phyloP scores from a whole-genome alignment of 2,329 filamentous ascomycete species.

The Aschersonia sp. region DNA sequence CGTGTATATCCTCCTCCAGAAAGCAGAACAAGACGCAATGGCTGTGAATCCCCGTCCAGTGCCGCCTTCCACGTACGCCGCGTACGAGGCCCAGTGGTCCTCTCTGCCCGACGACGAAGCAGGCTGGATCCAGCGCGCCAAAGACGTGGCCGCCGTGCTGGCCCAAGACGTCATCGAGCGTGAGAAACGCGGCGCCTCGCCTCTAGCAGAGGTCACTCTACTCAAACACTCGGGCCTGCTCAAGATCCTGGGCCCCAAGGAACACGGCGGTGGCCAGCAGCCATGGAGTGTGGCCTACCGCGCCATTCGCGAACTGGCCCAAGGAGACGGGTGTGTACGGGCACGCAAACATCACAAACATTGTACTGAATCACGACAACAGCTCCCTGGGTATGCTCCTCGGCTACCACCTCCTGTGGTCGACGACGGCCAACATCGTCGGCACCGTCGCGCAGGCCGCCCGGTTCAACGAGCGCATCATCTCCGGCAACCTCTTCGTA shows the following conservation, averaged over 20 bases:
- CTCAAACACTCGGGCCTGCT: slow-evolving; percentile 26
- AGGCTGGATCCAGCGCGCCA: slow-evolving; percentile 22
- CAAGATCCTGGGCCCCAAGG: slow-evolving; percentile 21
- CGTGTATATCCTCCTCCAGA: no score
- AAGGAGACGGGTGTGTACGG: slow-evolving; percentile 38
- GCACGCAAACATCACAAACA: not conserved
- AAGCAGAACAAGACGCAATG: not conserved
- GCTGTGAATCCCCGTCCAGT: not conserved
- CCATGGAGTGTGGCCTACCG: slow-evolving; percentile 38
- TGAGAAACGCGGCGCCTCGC: slow-evolving; percentile 24
- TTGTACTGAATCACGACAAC: no score
- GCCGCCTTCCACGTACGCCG: not conserved
- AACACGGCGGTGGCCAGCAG: slow-evolving; percentile 28
- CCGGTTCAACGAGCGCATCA: slow-evolving; percentile 38
- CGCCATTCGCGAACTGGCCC: slow-evolving; percentile 46
- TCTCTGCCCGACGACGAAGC: not conserved
- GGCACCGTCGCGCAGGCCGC: slow-evolving; percentile 46
- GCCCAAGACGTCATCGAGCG: slow-evolving; percentile 17
- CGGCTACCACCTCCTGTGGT: slow-evolving; percentile 52
- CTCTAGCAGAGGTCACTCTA: slow-evolving; percentile 22
- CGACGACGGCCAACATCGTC: slow-evolving; percentile 43
- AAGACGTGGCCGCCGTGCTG: slow-evolving; percentile 21
- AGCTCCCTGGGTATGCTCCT: slow-evolving; percentile 50
- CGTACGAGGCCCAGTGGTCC: not conserved
- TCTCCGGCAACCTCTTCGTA: slow-evolving; percentile 51